Conservation (phyloP, 2,329 filamentous ascomycete genomes). For the Neonectria hederae region DNA sequence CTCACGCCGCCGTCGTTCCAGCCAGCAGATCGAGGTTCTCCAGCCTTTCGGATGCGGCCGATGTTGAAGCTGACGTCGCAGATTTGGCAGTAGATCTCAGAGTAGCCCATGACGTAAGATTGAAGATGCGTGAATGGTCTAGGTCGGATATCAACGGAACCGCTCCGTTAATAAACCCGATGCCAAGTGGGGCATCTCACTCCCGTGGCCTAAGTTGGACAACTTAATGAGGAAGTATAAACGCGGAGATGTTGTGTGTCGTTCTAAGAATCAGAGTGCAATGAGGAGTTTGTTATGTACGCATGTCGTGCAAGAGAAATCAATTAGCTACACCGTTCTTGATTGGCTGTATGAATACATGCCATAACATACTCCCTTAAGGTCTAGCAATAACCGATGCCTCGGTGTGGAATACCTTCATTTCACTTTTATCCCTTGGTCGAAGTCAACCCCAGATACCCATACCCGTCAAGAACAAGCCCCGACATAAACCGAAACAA, state of each 20-base stretch:
- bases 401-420: too few species aligned
- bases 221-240: too few species aligned
- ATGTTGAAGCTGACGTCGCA: conserved; percentile 46
- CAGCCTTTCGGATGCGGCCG: conserved; percentile 32
- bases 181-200: not conserved
- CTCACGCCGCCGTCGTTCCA: conserved; percentile 9
- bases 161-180: not conserved
- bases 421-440: not conserved
- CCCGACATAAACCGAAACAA: conserved; percentile 26
- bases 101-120: conserved; percentile 17
- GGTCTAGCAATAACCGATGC: too few species aligned
- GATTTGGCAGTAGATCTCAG: conserved; percentile 38
- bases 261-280: not conserved
- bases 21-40: conserved; percentile 33
- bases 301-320: too few species aligned
- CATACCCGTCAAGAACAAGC: conserved; percentile 30
- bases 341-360: too few species aligned
- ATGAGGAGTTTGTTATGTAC: too few species aligned
- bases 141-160: not conserved
- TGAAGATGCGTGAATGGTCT: not conserved
- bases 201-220: not conserved
- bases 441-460: conserved; percentile 31
- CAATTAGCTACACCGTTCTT: too few species aligned
- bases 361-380: too few species aligned
- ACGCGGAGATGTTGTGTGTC: too few species aligned